phyloP scores from a whole-genome alignment of 192 early-diverging fungal genomes.

The Entomortierella chlamydospora region DNA sequence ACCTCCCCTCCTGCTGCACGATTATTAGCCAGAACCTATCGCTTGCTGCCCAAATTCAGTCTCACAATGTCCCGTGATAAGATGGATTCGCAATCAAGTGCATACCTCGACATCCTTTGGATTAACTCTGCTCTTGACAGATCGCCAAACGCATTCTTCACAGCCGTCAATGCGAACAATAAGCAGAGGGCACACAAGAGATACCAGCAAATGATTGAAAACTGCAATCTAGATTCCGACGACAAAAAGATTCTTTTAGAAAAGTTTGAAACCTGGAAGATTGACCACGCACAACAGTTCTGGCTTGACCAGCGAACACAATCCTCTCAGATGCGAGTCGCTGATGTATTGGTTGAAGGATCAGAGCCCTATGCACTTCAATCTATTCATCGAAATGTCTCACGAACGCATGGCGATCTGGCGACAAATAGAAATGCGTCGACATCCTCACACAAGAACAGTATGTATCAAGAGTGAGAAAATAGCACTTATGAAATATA shows the following conservation, averaged over 20 bases:
- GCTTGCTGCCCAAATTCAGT: conserved; percentile 19
- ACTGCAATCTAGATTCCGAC: background rate
- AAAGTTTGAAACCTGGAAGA: conserved; percentile 2
- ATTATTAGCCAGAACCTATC: too few relatives aligned
- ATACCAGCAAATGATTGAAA: background rate
- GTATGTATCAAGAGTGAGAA: too few relatives aligned
- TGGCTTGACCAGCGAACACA: background rate
- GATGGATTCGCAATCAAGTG: too few relatives aligned
- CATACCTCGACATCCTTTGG: too few relatives aligned
- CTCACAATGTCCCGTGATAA: too few relatives aligned
- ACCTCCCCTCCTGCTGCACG: too few relatives aligned
- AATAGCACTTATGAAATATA: too few relatives aligned
- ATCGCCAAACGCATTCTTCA: too few relatives aligned
- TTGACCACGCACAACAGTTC: background rate
- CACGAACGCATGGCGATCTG: background rate
- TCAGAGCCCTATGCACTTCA: background rate
- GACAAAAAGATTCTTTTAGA: background rate
- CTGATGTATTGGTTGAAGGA: background rate
- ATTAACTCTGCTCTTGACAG: too few relatives aligned
- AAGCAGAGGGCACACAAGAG: conserved; percentile 2
- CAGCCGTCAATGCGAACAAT: background rate
- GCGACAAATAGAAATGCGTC: too few relatives aligned
- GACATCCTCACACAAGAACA: too few relatives aligned
- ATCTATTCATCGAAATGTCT: background rate
- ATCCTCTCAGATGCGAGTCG: conserved; percentile 2